Evolutionary conservation across 2,329 filamentous ascomycete genomes (phyloP), one percentile per base, ranked within the genome.

Genomic region (Sporothrix curviconia): DNA sequence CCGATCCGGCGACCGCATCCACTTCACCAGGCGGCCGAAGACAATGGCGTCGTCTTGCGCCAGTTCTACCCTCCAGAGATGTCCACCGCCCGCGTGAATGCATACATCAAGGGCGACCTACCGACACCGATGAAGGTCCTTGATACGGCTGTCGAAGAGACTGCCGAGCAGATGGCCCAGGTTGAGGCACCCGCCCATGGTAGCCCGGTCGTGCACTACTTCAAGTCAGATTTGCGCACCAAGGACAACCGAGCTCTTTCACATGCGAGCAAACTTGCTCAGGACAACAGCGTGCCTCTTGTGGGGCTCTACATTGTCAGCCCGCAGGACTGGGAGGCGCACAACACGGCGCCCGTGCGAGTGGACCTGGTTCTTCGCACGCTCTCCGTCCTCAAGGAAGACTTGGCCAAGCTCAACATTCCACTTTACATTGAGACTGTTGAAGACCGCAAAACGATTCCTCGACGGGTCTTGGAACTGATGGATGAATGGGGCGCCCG

Each of bases 11-110:
- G 70, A 24, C 78, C 77, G 0, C 79, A 81, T 59, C 76, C 74
- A 11, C 73, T 74, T 42, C 67, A 75, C n/a, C 65, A 69, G 15
- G 70, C 76, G 22, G 71, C 77, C 8, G 78, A 80, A 61, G 70
- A 76, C 22, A 64, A 85, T 62, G 85, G 84, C 17, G 83, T 89
- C 51, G 82, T 89, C 0, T 74, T 87, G 36, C 83, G 86, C 40
- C 79, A 88, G 49, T 96, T 85, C 72, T 96, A 96, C 64, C 90
- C 90, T 0, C 81, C 82, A 1, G 90, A 95, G 68, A 95, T 96
- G 85, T 88, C 80, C 72, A 94, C 90, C 65, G 82, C 80, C 51
- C 84, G 91, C 39, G 91, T 88, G 54, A 75, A 77, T 5, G 84
- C 86, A 53, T 96, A 96, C 71, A 87, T 81, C 55, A 72, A 79